Percentiles rank a stretch among this genome's conserved stretches.
phyloP scores from a whole-genome alignment of 805 yeast species.

The Lipomyces starkeyi region DNA sequence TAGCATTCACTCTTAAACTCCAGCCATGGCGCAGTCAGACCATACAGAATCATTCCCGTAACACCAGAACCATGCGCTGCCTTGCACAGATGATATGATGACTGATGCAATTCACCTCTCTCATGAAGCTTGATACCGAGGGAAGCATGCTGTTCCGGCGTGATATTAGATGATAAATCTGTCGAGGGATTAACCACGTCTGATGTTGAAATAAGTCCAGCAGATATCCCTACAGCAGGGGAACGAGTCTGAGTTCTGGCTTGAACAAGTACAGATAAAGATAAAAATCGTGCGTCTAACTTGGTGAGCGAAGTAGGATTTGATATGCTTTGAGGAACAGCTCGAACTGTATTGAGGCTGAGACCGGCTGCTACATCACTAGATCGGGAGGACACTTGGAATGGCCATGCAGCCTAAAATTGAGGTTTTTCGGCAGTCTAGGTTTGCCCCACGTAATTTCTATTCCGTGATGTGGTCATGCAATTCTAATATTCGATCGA shows the following conservation, averaged over 20 bases:
- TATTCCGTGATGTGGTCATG: neutral
- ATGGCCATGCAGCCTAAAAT: no score
- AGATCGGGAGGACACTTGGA: no score
- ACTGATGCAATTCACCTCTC: slow-evolving; percentile 67
- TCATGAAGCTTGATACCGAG: slow-evolving; percentile 52
- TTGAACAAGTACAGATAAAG: neutral
- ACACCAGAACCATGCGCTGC: slow-evolving; percentile 67
- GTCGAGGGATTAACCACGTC: neutral
- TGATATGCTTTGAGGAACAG: neutral
- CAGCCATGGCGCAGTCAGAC: slow-evolving; percentile 67
- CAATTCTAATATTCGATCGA: neutral
- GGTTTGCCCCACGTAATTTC: no score
- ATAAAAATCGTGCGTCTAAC: neutral
- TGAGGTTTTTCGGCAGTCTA: neutral
- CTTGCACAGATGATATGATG: slow-evolving; percentile 68
- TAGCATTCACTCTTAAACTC: slow-evolving; percentile 65
- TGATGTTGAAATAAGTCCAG: neutral
- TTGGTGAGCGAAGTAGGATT: neutral
- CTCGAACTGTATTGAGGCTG: neutral
- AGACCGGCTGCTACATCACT: neutral
- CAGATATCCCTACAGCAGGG: neutral
- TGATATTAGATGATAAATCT: slow-evolving; percentile 6
- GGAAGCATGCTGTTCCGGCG: slow-evolving; percentile 26
- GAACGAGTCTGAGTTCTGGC: neutral
- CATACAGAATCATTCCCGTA: slow-evolving; percentile 73